Evolutionary conservation across 2,329 filamentous ascomycete genomes (phyloP), one percentile per base, ranked within the genome.

Genomic region (Knufia petricola): DNA sequence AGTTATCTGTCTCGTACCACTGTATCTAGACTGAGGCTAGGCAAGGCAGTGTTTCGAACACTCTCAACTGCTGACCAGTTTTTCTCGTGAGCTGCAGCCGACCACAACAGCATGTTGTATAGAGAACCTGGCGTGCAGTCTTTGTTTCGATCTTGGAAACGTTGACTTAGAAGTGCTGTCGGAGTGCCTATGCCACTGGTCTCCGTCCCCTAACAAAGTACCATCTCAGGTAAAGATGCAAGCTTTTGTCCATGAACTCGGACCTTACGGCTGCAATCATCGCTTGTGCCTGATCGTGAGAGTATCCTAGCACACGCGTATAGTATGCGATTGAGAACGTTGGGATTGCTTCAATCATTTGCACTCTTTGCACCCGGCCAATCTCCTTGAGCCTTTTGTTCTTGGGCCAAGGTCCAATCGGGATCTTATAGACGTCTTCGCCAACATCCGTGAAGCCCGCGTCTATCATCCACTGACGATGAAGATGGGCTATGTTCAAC

Each of bases 251-350:
- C 54, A 42, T 6, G 21, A 42, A 42, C 28, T 70, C 66, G 46
- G 50, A 59, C 41, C 61, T 65, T 2, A 69, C 66, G 8, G 60
- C 59, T 6, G 59, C 61, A 32, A 66, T 49, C n/a, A 69, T 63
- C 1, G 63, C 51, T 46, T 66, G 57, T 4, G 67, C 66, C 48
- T 69, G 61, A 17, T 62, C 60, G 24, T 63, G 59, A 1, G 52
- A 59, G 66, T 66, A 69, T 1, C 64, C 64, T 30, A 69, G 58
- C 15, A 63, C 55, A 6, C 65, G 60, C 3, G 64, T 69, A 54
- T 70, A 65, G 20, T 67, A 55, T 4, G 64, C 63, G 50, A 66
- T 61, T 17, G 58, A 60, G 46, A 67, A 65, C 2, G 63, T 56
- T 3, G 61, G 60, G 31, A 68, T 52, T 2, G 62, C 64, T 51